Evolutionary conservation across 345 rosid species (phyloP).

Genomic region (Raphanus sativus): DNA sequence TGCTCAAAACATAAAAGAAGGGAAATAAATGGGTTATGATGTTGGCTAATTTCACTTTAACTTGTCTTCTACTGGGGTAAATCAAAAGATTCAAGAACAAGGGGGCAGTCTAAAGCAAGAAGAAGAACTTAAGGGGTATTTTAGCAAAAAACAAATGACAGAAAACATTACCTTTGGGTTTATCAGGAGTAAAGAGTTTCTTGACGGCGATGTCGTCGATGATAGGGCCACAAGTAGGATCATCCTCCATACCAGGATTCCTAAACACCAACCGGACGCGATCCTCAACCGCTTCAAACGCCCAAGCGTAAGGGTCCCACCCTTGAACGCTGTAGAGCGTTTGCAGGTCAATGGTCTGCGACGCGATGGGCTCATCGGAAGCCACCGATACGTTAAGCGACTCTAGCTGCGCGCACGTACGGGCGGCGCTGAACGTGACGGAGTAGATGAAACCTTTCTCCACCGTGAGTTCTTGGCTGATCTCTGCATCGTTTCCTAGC

Average conservation of each 20-base stretch:
- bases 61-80: background rate
- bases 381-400: constrained; percentile 82
- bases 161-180: constrained; percentile 75
- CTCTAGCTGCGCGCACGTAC: constrained; percentile 94
- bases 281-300: constrained; percentile 69
- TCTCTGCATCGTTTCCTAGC: constrained; percentile 90
- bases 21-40: no score
- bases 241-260: constrained; percentile 97
- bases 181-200: constrained; percentile 72
- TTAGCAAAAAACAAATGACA: no score
- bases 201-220: constrained; percentile 81
- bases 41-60: background rate
- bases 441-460: constrained; percentile 79
- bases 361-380: constrained; percentile 43
- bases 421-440: constrained; percentile 89
- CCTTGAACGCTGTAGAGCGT: constrained; percentile 88
- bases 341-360: constrained; percentile 76
- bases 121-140: background rate
- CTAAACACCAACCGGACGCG: constrained; percentile 50
- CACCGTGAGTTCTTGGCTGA: constrained; percentile 76
- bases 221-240: constrained; percentile 94
- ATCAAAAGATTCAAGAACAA: background rate
- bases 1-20: no score
- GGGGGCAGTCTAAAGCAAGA: background rate
- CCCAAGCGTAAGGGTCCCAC: constrained; percentile 94